A percentile compares a stretch with the other conserved stretches of the same genome.
phyloP scores from a whole-genome alignment of 192 early-diverging fungal genomes.

The Coemansia sp. region DNA sequence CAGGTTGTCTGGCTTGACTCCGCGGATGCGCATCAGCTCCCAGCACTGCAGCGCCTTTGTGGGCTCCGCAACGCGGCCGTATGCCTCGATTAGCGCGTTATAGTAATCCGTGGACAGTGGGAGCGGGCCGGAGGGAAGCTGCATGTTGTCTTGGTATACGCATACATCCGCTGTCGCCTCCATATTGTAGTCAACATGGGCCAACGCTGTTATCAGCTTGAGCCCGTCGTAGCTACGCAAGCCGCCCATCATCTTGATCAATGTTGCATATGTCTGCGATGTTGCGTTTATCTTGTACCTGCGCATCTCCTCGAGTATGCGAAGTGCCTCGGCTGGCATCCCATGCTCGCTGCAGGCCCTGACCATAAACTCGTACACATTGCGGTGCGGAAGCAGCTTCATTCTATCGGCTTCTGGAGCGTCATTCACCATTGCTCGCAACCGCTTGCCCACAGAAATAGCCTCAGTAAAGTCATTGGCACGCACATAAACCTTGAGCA shows the following conservation, averaged over 20 bases:
- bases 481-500: conserved; percentile 45
- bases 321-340: conserved; percentile 38
- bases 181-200: conserved; percentile 54
- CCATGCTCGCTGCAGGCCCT: conserved; percentile 36
- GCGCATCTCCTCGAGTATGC: conserved; percentile 54
- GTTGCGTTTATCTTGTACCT: conserved; percentile 30
- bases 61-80: conserved; percentile 45
- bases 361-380: conserved; percentile 39
- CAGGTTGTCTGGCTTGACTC: conserved; percentile 38
- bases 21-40: conserved; percentile 54
- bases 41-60: conserved; percentile 45
- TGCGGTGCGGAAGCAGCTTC: conserved; percentile 14
- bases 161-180: background rate
- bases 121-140: conserved; percentile 7
- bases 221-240: conserved; percentile 47
- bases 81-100: conserved; percentile 52
- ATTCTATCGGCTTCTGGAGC: background rate
- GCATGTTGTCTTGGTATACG: background rate
- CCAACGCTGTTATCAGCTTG: conserved; percentile 40
- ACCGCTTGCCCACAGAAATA: conserved; percentile 46
- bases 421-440: conserved; percentile 31
- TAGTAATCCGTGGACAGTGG: conserved; percentile 41
- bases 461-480: conserved; percentile 48
- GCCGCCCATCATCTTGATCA: conserved; percentile 37
- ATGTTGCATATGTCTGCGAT: conserved; percentile 36